Conservation (phyloP, 345 rosid genomes). For the Punica granatum region DNA sequence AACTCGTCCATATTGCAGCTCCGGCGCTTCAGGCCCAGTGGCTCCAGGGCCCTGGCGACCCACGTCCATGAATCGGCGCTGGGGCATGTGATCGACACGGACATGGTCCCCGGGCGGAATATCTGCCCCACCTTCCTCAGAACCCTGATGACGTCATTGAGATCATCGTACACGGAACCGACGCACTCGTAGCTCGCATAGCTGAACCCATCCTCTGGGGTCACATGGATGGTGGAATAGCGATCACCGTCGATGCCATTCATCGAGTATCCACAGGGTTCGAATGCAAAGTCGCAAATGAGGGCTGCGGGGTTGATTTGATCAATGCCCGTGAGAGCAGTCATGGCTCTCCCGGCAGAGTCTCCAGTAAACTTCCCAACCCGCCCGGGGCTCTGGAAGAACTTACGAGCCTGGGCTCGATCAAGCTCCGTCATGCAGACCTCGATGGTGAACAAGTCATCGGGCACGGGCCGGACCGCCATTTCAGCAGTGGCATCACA, state of each 20-base stretch:
- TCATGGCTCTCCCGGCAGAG: slow-evolving; percentile 68
- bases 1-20: slow-evolving; percentile 64
- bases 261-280: slow-evolving; percentile 99
- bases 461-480: slow-evolving; percentile 1
- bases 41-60: slow-evolving; percentile 28
- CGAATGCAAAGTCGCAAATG: slow-evolving; percentile 85
- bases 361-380: slow-evolving; percentile 43
- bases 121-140: slow-evolving; percentile 59
- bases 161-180: slow-evolving; percentile 55
- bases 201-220: slow-evolving; percentile 94
- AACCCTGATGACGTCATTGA: slow-evolving; percentile 36
- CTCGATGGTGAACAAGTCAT: slow-evolving; percentile 48
- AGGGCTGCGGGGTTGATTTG: slow-evolving; percentile 56
- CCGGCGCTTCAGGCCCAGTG: slow-evolving; percentile 69
- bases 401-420: slow-evolving; percentile 44
- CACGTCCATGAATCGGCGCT: slow-evolving; percentile 51
- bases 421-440: slow-evolving; percentile 97
- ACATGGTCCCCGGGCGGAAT: slow-evolving; percentile 65
- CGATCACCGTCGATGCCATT: slow-evolving; percentile 82
- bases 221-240: slow-evolving; percentile 95
- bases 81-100: slow-evolving; percentile 58
- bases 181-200: slow-evolving; percentile 90
- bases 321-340: slow-evolving; percentile 58
- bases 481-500: slow-evolving; percentile 23
- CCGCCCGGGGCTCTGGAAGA: slow-evolving; percentile 33